Percentiles rank a stretch among this genome's conserved stretches.
Conservation (phyloP, 306 rosid species). For the Purshia tridentata region DNA sequence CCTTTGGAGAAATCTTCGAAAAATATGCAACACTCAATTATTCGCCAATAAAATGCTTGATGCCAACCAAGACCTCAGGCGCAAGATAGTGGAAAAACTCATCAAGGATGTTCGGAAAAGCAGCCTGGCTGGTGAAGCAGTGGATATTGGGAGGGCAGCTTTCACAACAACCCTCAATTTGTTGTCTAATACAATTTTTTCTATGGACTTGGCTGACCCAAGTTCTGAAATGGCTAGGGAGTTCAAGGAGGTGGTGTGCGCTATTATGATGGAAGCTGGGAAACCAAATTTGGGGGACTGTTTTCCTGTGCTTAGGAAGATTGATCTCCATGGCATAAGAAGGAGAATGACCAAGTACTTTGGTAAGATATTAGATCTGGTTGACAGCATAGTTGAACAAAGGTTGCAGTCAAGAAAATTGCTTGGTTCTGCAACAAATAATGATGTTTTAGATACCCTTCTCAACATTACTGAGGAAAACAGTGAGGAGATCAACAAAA, state of each 20-base stretch:
- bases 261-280: conserved; percentile 33
- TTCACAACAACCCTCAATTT: conserved; percentile 33
- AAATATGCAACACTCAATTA: conserved; percentile 30
- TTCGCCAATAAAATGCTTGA: conserved; percentile 34
- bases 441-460: conserved; percentile 45
- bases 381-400: conserved; percentile 21
- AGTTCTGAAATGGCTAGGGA: conserved; percentile 30
- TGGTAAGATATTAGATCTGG: conserved; percentile 14
- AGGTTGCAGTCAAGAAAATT: conserved; percentile 31
- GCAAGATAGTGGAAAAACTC: conserved; percentile 23
- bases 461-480: conserved; percentile 33
- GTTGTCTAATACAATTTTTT: conserved; percentile 42
- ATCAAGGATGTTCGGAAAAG: not conserved
- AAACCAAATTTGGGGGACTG: conserved; percentile 43
- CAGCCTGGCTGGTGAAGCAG: conserved; percentile 19
- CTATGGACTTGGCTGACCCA: conserved; percentile 36
- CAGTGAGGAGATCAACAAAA: conserved; percentile 29
- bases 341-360: not conserved
- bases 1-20: conserved; percentile 36
- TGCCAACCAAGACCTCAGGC: conserved; percentile 31
- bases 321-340: conserved; percentile 44
- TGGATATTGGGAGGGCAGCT: conserved; percentile 33
- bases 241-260: conserved; percentile 31
- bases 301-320: conserved; percentile 35
- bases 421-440: not conserved